Conservation (phyloP, 2,329 filamentous ascomycete species). For the Dothideomycetidae sp. region DNA sequence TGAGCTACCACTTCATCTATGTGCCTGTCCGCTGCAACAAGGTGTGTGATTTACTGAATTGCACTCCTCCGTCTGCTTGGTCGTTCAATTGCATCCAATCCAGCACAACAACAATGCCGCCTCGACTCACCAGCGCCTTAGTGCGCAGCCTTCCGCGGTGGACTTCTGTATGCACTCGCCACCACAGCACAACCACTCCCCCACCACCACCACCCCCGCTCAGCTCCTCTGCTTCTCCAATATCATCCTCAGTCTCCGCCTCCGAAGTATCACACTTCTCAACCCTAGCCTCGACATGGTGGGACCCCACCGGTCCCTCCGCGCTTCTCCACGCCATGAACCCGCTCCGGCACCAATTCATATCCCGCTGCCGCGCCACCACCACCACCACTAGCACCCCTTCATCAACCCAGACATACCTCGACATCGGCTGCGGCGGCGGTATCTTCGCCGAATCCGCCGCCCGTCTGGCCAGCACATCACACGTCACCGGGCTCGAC, state of each 20-base stretch:
- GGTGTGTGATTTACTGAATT: too few species aligned
- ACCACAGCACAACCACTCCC: neutral
- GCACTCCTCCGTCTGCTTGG: too few species aligned
- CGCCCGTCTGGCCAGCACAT: conserved; percentile 50
- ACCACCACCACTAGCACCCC: conserved; percentile 28
- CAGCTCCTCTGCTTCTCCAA: conserved; percentile 7
- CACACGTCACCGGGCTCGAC: conserved; percentile 60
- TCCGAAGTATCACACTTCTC: conserved; percentile 91
- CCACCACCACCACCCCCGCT: conserved; percentile 1
- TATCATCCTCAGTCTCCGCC: conserved; percentile 59
- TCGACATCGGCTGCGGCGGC: conserved; percentile 90
- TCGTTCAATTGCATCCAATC: too few species aligned
- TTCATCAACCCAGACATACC: conserved; percentile 44
- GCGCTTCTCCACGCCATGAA: conserved; percentile 96
- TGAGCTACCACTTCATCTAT: neutral
- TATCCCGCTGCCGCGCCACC: conserved; percentile 48
- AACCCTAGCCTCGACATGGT: conserved; percentile 84
- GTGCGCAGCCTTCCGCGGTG: too few species aligned
- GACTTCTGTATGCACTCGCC: too few species aligned
- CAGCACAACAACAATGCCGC: neutral
- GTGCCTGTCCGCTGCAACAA: too few species aligned
- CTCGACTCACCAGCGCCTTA: neutral
- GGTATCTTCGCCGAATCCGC: conserved; percentile 91
- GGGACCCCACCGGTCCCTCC: conserved; percentile 88
- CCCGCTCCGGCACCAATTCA: conserved; percentile 87